Evolutionary conservation across 495 filamentous ascomycete genomes (phyloP), one percentile per base, ranked within the genome.

Genomic region (Aspergillus nidulans): DNA sequence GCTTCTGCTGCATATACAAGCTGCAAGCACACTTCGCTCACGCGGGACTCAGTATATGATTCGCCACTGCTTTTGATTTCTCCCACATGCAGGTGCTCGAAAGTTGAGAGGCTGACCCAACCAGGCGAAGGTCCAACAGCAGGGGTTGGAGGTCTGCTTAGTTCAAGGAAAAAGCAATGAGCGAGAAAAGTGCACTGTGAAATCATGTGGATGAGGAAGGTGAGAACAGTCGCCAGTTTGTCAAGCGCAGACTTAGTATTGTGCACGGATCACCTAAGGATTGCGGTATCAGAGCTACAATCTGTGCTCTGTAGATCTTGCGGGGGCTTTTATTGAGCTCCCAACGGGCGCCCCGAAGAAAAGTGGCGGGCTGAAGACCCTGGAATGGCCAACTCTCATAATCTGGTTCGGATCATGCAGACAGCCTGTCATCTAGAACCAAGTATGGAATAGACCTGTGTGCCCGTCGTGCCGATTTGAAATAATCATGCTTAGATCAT

Each of bases 131-230:
- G n/a, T 26, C 40, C 32, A 13, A 16, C 34, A 45, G 54, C 55
- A 52, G 48, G 49, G 55, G 30, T 46, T 39, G 20, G 26, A 39
- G 45, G 45, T 30, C 55, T 45, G 30, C 41, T 19, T 39, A 6
- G 19, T 10, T 34, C 20, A n/a, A 20, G 45, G 28, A 46, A 34
- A 48, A 47, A 52, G 40, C 30, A 46, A 52, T 34, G 39, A 55
- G 36, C 45, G 41, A 44, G 38, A 44, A 44, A 13, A 18, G 32
- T 18, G 38, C 13, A 16, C 24, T 3, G 21, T 30, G 36, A 3
- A 26, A 40, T 18, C 20, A 26, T 21, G 4, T 9, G 26, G 26
- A 28, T 4, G 4, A 28, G 26, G 26, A 28, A 4, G 26, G 26
- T 9, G 26, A 30, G 50, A 32, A 23, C 36, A n/a, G 21, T 30